Evolutionary conservation across 2,329 filamentous ascomycete species (phyloP), one percentile per base, ranked within the genome.

Genomic region (Colletotrichum plurivorum): DNA sequence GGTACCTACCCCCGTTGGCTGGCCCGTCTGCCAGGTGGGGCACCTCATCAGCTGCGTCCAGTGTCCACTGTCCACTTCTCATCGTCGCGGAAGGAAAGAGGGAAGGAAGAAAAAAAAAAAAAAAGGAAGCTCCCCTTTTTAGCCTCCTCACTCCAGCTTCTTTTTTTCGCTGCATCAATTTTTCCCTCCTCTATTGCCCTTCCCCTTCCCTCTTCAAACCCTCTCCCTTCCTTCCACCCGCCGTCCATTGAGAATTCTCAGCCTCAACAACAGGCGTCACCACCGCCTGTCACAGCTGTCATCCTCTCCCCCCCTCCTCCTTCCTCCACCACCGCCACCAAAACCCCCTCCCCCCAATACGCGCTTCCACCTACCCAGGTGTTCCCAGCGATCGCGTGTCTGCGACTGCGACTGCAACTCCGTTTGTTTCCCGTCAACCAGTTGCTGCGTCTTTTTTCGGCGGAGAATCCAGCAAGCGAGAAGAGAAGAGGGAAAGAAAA

Each of bases 191-290:
- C 67, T 58, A 64, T 48, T 57, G 58, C 57, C 59, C 62, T 63
- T 65, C 67, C 39, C 60, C 39, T 59, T 71, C 71, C 60, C 70
- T 70, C 60, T 67, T 57, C 67, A 31, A 63, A 65, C 43, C 52
- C 55, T 67, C 62, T 69, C 66, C 49, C 58, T 63, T 52, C 49
- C 63, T 58, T 71, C 51, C 51, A 25, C 27, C 51, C 16, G 27
- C 41, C n/a, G 57, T 49, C 59, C 36, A 62, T 56, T 43, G 39
- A 36, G 57, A 20, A 31, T 18, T 59, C 48, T 57, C 52, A 48
- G 54, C 63, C 59, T 67, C 58, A 53, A 63, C 39, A 49, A 46
- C 64, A 51, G 63, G 54, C 56, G 41, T 54, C 52, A 39, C 22
- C 43, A 18, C 46, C 48, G 49, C 31, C 61, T 59, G 55, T 54